phyloP scores from a whole-genome alignment of 2,329 filamentous ascomycete species.

The Colletotrichum sp. region DNA sequence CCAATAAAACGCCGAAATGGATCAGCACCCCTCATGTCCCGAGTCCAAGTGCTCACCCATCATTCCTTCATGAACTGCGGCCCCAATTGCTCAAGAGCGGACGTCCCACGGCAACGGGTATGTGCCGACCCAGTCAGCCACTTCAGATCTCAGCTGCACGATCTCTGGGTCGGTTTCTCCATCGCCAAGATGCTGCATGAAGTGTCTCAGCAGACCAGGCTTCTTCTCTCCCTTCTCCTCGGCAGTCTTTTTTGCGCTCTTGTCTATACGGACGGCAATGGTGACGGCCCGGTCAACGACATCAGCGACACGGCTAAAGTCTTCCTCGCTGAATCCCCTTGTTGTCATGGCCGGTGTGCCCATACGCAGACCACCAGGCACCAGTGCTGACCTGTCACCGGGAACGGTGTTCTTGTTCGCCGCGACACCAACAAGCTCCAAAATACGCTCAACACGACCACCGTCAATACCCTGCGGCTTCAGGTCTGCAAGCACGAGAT shows the following conservation, averaged over 20 bases:
- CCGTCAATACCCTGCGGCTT: conserved; percentile 90
- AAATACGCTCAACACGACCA: conserved; percentile 84
- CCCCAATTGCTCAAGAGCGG: conserved; percentile 21
- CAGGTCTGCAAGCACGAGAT: conserved; percentile 91
- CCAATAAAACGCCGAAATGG: conserved; percentile 8
- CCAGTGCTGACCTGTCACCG: conserved; percentile 90
- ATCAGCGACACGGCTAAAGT: conserved; percentile 86
- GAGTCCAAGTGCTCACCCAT: not conserved
- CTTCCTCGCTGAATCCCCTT: conserved; percentile 85
- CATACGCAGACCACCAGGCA: conserved; percentile 91
- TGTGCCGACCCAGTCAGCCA: conserved; percentile 79
- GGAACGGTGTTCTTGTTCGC: conserved; percentile 99
- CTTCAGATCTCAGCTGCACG: conserved; percentile 74
- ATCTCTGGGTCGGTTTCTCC: conserved; percentile 75
- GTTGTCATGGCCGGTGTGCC: conserved; percentile 98
- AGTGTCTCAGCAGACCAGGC: conserved; percentile 68
- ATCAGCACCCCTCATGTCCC: not conserved
- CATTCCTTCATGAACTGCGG: not conserved
- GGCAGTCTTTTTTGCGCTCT: conserved; percentile 71
- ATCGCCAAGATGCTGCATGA: conserved; percentile 71
- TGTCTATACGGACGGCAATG: conserved; percentile 79
- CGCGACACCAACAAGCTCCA: conserved; percentile 94
- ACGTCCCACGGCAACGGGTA: conserved; percentile 73
- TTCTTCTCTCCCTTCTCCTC: conserved; percentile 71
- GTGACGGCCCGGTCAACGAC: conserved; percentile 85